Evolutionary conservation across 2,329 filamentous ascomycete species (phyloP).

Genomic region (Fusarium setosum): DNA sequence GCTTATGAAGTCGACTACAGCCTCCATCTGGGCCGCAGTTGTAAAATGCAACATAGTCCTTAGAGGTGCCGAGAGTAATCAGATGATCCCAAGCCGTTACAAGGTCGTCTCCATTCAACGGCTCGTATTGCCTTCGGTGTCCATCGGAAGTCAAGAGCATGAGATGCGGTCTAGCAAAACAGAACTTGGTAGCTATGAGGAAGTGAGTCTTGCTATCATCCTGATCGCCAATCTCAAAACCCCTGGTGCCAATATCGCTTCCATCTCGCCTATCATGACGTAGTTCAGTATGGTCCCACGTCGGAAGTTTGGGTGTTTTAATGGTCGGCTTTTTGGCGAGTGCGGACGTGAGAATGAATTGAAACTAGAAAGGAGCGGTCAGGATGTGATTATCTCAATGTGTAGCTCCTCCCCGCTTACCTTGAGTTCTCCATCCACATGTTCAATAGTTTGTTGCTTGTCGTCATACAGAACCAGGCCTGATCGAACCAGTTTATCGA

Average conservation of each 20-base stretch:
- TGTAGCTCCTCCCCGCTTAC: background rate
- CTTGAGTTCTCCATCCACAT: background rate
- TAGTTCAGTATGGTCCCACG: no score
- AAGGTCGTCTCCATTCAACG: background rate
- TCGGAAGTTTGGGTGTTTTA: background rate
- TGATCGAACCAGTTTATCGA: conserved; percentile 1
- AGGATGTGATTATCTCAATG: background rate
- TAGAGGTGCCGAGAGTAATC: background rate
- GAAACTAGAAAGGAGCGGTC: background rate
- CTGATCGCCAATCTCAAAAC: background rate
- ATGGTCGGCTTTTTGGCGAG: conserved; percentile 10
- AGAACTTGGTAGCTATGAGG: conserved; percentile 6
- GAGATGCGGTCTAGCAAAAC: conserved; percentile 5
- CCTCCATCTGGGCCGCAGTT: conserved; percentile 1
- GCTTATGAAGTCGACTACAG: conserved; percentile 4
- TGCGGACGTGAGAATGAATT: conserved; percentile 4
- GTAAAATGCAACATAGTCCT: background rate
- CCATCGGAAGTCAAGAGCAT: conserved; percentile 7
- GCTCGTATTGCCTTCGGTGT: background rate
- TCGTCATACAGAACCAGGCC: conserved; percentile 1
- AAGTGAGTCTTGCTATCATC: background rate
- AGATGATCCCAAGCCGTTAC: background rate
- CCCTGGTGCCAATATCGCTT: conserved; percentile 1
- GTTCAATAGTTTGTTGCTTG: background rate
- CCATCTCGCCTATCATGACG: background rate